phyloP scores from a whole-genome alignment of 1,284 basidiomycete species.

The Moesziomyces sp. region DNA sequence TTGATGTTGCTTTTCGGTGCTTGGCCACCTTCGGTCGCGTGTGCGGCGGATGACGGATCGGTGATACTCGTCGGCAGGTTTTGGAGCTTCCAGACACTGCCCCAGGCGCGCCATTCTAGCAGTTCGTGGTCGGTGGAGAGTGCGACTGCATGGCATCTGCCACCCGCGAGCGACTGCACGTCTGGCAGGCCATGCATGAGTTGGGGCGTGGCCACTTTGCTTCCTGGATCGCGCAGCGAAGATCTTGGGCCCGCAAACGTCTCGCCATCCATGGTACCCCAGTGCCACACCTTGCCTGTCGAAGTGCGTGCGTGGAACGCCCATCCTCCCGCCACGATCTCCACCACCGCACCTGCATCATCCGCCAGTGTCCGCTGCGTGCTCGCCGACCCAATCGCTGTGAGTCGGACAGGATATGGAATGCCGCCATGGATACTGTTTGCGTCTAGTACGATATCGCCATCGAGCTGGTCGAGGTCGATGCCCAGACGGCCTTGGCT shows the following conservation, averaged over 20 bases:
- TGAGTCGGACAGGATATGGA: slow-evolving; percentile 33
- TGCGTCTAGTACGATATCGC: neutral
- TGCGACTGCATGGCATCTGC: slow-evolving; percentile 77
- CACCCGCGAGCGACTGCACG: slow-evolving; percentile 70
- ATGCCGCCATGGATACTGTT: slow-evolving; percentile 6
- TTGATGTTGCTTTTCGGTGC: slow-evolving; percentile 12
- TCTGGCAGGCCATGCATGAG: slow-evolving; percentile 18
- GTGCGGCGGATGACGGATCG: neutral
- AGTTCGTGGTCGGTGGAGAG: slow-evolving; percentile 66
- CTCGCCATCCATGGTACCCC: slow-evolving; percentile 49
- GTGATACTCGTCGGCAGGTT: slow-evolving; percentile 6
- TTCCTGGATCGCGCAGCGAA: slow-evolving; percentile 5
- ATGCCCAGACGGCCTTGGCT: slow-evolving; percentile 34
- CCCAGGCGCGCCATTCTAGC: slow-evolving; percentile 52
- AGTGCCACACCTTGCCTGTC: slow-evolving; percentile 31
- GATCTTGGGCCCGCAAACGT: neutral
- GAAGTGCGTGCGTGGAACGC: slow-evolving; percentile 46
- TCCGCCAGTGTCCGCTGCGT: neutral
- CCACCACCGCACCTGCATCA: slow-evolving; percentile 8
- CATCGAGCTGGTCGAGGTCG: neutral
- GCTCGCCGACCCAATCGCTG: neutral
- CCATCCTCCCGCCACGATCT: slow-evolving; percentile 52
- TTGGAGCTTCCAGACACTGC: slow-evolving; percentile 19
- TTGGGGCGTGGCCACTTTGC: neutral
- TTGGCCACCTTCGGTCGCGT: too few relatives aligned